Conservation (phyloP, 2,329 filamentous ascomycete genomes). For the Penicillium sp. region DNA sequence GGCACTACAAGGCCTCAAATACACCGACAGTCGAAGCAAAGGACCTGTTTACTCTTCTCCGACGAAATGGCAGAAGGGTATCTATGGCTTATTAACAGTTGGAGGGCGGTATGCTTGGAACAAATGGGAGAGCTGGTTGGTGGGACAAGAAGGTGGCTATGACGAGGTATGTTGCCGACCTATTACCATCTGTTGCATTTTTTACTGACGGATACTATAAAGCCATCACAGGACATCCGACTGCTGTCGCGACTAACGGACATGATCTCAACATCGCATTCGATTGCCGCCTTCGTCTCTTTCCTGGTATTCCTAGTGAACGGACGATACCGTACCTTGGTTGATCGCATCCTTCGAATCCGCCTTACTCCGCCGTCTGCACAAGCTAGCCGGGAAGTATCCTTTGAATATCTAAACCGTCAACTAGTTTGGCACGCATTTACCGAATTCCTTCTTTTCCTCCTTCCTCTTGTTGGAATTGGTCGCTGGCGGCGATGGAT, state of each 20-base stretch:
- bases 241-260: slow-evolving; percentile 68
- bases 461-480: slow-evolving; percentile 94
- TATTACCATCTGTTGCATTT: not conserved
- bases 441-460: slow-evolving; percentile 95
- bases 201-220: slow-evolving; percentile 16
- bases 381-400: slow-evolving; percentile 86
- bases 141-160: slow-evolving; percentile 73
- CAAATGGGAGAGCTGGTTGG: slow-evolving; percentile 84
- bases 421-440: slow-evolving; percentile 99
- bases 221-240: slow-evolving; percentile 51
- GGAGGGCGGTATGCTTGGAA: slow-evolving; percentile 86
- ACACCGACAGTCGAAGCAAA: slow-evolving; percentile 73
- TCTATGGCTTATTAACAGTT: slow-evolving; percentile 83
- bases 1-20: slow-evolving; percentile 84
- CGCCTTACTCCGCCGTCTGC: slow-evolving; percentile 80
- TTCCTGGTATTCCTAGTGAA: slow-evolving; percentile 91
- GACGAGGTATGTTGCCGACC: slow-evolving; percentile 47
- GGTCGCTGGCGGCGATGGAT: slow-evolving; percentile 89
- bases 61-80: slow-evolving; percentile 74
- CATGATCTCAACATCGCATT: slow-evolving; percentile 69
- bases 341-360: slow-evolving; percentile 80
- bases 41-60: slow-evolving; percentile 66
- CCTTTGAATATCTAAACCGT: slow-evolving; percentile 94
- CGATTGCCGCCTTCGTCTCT: slow-evolving; percentile 74
- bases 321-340: slow-evolving; percentile 83